Conservation (phyloP, 305 asterid species). For the Rubia tinctorum region DNA sequence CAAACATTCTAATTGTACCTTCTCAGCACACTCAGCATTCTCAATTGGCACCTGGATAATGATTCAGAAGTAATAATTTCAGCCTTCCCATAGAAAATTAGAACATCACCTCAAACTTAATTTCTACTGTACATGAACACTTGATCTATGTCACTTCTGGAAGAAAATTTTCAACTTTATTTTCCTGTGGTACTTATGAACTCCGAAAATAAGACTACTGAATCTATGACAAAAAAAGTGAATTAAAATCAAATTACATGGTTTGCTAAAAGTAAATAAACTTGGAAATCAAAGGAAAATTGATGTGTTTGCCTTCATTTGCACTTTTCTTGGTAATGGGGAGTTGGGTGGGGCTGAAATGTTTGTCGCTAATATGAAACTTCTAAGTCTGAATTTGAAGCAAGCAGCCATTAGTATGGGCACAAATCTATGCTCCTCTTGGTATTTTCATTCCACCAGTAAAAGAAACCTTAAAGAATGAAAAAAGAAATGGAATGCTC, state of each 20-base stretch:
- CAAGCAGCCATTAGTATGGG: too few relatives aligned
- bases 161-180: not conserved
- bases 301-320: not conserved
- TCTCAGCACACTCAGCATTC: constrained; percentile 67
- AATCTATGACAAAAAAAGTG: not conserved
- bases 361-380: too few relatives aligned
- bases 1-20: constrained; percentile 68
- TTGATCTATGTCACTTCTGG: not conserved
- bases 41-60: constrained; percentile 68
- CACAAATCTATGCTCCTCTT: too few relatives aligned
- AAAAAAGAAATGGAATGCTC: too few relatives aligned
- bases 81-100: too few relatives aligned
- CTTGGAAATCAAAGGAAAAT: not conserved
- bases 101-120: not conserved
- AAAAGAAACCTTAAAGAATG: too few relatives aligned
- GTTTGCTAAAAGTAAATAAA: not conserved
- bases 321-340: constrained; percentile 2
- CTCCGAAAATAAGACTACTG: not conserved
- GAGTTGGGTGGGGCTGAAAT: too few relatives aligned
- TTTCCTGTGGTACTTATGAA: not conserved
- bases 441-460: too few relatives aligned
- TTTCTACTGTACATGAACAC: not conserved
- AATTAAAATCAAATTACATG: not conserved
- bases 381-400: too few relatives aligned
- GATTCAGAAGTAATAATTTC: not conserved